These are phyloP conservation scores for Aspergillus campestris DNA, from an alignment of 495 filamentous ascomycete species.

Conservation along the genomic window DNA sequence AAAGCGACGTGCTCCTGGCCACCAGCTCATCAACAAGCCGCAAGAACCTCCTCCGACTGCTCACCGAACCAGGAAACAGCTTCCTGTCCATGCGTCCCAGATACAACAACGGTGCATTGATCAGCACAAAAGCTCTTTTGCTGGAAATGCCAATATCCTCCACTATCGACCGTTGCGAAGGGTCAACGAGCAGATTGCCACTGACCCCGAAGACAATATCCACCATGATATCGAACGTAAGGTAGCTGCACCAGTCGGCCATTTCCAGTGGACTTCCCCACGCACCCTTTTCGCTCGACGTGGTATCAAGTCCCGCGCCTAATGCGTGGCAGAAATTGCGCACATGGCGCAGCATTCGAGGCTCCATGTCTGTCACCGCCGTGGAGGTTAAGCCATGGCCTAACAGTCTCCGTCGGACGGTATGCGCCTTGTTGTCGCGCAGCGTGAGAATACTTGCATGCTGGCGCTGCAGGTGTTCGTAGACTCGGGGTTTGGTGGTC, in stretches of 20 bases:
- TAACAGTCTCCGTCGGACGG: constrained; percentile 2
- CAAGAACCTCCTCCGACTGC: neutral
- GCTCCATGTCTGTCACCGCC: constrained; percentile 1
- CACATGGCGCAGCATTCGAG: constrained; percentile 2
- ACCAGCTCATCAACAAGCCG: neutral
- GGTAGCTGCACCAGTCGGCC: constrained; percentile 23
- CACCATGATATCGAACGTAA: constrained; percentile 17
- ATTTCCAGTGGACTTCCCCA: constrained; percentile 15
- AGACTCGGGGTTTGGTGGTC: constrained; percentile 1
- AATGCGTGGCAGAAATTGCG: neutral
- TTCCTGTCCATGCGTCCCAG: neutral
- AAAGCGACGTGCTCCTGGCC: neutral
- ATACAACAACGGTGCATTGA: neutral
- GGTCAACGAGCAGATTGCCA: neutral
- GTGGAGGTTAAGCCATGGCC: constrained; percentile 2
- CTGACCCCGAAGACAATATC: constrained; percentile 5
- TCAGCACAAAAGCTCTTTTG: neutral
- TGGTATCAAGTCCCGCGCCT: neutral
- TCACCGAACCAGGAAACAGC: neutral
- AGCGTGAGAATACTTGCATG: constrained; percentile 1
- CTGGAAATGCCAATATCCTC: neutral
- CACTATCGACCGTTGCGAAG: neutral
- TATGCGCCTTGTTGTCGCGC: constrained; percentile 2
- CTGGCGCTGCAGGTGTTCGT: neutral
- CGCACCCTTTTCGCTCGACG: neutral